Conservation (phyloP, 257 asterid species). For the Solanum peruvianum region DNA sequence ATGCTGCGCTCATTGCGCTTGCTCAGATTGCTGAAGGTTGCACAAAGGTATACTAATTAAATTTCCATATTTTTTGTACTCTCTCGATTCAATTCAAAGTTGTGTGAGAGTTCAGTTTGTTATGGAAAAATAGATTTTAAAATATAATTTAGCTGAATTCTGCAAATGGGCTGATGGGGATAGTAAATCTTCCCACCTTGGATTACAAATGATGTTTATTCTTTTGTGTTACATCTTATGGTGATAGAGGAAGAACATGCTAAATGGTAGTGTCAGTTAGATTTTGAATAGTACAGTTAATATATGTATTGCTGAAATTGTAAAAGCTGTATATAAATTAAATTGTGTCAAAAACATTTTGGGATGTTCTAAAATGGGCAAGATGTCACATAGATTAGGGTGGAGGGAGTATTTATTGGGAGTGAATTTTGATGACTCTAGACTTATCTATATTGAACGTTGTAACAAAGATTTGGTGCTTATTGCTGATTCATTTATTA, state of each 20-base stretch:
- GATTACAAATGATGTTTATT: neutral
- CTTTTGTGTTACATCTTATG: neutral
- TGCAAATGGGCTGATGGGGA: neutral
- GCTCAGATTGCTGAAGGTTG: slow-evolving; percentile 99
- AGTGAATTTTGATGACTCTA: neutral
- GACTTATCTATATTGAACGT: neutral
- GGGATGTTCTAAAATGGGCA: neutral
- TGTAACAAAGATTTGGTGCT: neutral
- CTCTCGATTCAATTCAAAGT: neutral
- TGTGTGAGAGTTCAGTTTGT: neutral
- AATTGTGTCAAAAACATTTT: neutral
- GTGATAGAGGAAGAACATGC: neutral
- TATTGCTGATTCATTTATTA: neutral
- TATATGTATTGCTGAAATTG: neutral
- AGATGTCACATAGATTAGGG: neutral
- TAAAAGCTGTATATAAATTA: neutral
- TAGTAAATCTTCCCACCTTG: neutral
- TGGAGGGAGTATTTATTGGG: neutral
- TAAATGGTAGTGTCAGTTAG: neutral
- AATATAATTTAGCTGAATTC: neutral
- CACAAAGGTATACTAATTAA: slow-evolving; percentile 60
- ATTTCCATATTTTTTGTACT: neutral
- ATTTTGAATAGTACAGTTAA: neutral
- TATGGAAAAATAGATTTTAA: neutral
- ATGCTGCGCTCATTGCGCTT: slow-evolving; percentile 88